Conservation (phyloP, 768 basidiomycete genomes). For the Russula sp. region DNA sequence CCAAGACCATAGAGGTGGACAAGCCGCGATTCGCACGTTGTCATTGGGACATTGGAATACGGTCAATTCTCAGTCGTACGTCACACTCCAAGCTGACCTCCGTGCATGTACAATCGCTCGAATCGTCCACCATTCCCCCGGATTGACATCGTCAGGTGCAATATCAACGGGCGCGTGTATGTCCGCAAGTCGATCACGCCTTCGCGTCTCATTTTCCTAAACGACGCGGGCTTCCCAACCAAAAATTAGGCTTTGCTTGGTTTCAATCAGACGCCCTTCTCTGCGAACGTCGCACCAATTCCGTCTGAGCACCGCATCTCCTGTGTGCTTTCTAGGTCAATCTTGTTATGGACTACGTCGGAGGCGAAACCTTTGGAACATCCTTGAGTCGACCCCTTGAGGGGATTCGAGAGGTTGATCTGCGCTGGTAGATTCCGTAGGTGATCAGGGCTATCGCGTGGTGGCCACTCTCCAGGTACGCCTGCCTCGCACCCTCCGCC, state of each 20-base stretch:
- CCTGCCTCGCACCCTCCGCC: background rate
- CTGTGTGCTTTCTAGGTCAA: conserved; percentile 84
- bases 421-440: conserved; percentile 85
- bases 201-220: conserved; percentile 32
- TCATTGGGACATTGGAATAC: conserved; percentile 68
- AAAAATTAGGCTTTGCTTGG: too few species aligned
- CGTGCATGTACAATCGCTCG: background rate
- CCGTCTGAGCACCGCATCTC: conserved; percentile 69
- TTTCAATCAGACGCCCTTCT: conserved; percentile 49
- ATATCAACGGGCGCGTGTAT: conserved; percentile 62
- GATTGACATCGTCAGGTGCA: conserved; percentile 82
- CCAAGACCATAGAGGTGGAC: conserved; percentile 65
- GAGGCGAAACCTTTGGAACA: conserved; percentile 88
- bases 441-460: conserved; percentile 78
- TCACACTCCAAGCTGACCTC: conserved; percentile 7
- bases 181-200: conserved; percentile 81
- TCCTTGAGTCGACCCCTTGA: conserved; percentile 67
- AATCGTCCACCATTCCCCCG: conserved; percentile 26
- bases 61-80: conserved; percentile 84
- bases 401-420: conserved; percentile 55
- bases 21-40: conserved; percentile 50
- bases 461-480: conserved; percentile 74
- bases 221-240: too few species aligned
- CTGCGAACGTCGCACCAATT: conserved; percentile 43
- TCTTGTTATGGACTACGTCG: conserved; percentile 77